A percentile compares a stretch with the other conserved stretches of the same genome.
phyloP scores from a whole-genome alignment of 768 basidiomycete genomes.

The Phaeolepiota aurea region DNA sequence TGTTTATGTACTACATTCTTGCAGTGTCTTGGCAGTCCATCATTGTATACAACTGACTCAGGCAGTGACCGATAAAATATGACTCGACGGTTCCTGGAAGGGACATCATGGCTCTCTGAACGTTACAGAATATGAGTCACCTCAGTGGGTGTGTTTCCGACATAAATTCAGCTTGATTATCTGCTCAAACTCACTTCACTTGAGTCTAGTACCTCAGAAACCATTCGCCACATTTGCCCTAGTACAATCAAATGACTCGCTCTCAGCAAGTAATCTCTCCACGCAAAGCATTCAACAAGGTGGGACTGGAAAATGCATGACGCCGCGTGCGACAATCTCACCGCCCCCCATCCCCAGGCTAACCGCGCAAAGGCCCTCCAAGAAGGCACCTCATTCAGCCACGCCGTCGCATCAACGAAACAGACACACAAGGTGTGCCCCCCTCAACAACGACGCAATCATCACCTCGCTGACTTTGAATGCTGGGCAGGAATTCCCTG shows the following conservation, averaged over 20 bases:
- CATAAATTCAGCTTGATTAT: not conserved
- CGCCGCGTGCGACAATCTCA: not conserved
- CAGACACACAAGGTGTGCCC: not conserved
- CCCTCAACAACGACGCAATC: constrained; percentile 2
- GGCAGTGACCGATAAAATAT: too few species aligned
- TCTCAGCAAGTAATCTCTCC: constrained; percentile 4
- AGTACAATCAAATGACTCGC: constrained; percentile 5
- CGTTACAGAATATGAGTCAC: not conserved
- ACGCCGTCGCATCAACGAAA: constrained; percentile 6
- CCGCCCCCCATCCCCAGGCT: constrained; percentile 4
- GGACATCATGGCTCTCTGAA: too few species aligned
- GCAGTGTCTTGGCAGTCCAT: too few species aligned
- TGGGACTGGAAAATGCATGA: not conserved
- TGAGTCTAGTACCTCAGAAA: not conserved
- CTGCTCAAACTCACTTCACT: not conserved
- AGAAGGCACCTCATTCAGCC: constrained; percentile 11
- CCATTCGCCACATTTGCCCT: not conserved
- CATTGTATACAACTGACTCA: too few species aligned
- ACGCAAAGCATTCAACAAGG: constrained; percentile 8
- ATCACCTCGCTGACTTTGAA: not conserved
- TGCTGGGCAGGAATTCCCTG: not conserved
- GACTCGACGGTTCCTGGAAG: too few species aligned
- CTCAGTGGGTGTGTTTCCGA: not conserved
- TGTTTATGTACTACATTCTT: too few species aligned
- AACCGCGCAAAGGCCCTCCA: constrained; percentile 12